Evolutionary conservation across 164 flowering plant genomes (phyloP).

Genomic region (Buxus sempervirens): DNA sequence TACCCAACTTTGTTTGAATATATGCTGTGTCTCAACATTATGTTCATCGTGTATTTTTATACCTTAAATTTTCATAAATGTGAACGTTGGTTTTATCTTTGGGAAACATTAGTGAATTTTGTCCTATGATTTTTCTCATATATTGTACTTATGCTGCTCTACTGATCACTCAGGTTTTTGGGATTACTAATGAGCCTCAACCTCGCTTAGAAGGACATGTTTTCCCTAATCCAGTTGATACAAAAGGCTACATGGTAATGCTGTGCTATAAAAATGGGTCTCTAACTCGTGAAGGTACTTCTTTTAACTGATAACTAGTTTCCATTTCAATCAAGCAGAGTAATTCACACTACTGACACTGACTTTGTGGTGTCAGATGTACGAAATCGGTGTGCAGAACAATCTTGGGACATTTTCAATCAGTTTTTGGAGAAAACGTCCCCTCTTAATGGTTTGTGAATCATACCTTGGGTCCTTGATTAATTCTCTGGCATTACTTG

Average conservation of each 20-base stretch:
- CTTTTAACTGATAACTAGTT: background rate
- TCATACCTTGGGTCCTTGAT: no score
- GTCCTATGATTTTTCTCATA: background rate
- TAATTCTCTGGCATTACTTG: background rate
- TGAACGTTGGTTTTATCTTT: no score
- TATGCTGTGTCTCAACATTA: no score
- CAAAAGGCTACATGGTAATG: slow-evolving; percentile 87
- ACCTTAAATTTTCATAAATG: no score
- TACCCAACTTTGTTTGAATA: no score
- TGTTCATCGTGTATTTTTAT: no score
- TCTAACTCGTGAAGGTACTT: slow-evolving; percentile 87
- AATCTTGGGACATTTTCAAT: slow-evolving; percentile 86
- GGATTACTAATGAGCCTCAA: slow-evolving; percentile 69
- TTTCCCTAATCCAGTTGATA: slow-evolving; percentile 91
- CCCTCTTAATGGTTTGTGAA: slow-evolving; percentile 70
- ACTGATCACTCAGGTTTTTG: slow-evolving; percentile 59
- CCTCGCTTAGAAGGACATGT: slow-evolving; percentile 90
- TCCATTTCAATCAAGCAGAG: no score
- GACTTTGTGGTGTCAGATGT: slow-evolving; percentile 46
- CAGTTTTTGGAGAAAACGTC: slow-evolving; percentile 59
- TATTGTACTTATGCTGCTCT: background rate
- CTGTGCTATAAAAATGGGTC: slow-evolving; percentile 88
- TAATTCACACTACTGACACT: background rate
- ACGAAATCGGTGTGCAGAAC: slow-evolving; percentile 62
- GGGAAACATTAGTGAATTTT: no score